phyloP scores from a whole-genome alignment of 2,329 filamentous ascomycete species.

The Coleophoma eucalyptorum region DNA sequence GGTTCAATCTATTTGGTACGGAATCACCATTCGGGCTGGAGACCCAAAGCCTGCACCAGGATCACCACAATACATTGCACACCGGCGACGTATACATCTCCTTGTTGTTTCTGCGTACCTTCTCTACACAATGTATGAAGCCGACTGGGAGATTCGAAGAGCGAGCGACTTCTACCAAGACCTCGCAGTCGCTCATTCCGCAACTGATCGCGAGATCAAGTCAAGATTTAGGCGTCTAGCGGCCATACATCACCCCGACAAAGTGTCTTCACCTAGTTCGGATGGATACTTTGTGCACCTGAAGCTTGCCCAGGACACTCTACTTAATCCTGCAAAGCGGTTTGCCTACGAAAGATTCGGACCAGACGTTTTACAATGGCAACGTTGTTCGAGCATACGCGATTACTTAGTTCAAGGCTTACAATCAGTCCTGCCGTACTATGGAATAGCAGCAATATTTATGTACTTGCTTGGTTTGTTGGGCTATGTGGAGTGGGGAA shows the following conservation, averaged over 20 bases:
- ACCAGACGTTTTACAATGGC: constrained; percentile 64
- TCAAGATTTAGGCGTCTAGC: constrained; percentile 77
- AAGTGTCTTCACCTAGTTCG: constrained; percentile 38
- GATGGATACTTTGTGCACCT: constrained; percentile 71
- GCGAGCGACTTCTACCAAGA: constrained; percentile 75
- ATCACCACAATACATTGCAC: constrained; percentile 62
- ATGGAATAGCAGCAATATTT: constrained; percentile 50
- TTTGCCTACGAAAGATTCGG: constrained; percentile 93
- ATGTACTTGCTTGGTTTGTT: constrained; percentile 60
- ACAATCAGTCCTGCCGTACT: constrained; percentile 57
- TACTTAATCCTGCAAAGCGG: constrained; percentile 70
- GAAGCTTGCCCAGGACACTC: constrained; percentile 77
- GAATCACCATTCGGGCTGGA: constrained; percentile 84
- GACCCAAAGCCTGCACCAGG: constrained; percentile 72
- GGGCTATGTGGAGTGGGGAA: constrained; percentile 65
- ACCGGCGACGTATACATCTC: constrained; percentile 81
- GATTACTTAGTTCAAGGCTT: constrained; percentile 72
- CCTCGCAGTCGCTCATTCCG: constrained; percentile 65
- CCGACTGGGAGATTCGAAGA: constrained; percentile 73
- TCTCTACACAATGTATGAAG: constrained; percentile 87
- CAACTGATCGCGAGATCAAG: constrained; percentile 75
- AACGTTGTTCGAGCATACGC: constrained; percentile 60
- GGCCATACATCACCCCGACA: constrained; percentile 79
- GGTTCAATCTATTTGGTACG: constrained; percentile 80
- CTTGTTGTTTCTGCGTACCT: constrained; percentile 81